Evolutionary conservation across 805 yeast genomes (phyloP).

Genomic region (Myxozyma nipponensis): DNA sequence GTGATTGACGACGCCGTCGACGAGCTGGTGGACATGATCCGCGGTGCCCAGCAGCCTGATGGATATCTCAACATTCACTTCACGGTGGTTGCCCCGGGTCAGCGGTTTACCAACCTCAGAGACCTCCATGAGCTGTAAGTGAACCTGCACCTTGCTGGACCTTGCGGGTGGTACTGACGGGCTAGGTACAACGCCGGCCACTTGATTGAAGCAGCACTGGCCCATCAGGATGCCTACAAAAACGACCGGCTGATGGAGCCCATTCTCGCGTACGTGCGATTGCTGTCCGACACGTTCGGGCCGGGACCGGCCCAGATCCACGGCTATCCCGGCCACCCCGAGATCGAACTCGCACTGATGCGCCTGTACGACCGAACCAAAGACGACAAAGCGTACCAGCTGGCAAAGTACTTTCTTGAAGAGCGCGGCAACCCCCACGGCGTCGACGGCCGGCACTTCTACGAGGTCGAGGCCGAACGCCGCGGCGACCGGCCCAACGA

Average conservation of each 20-base stretch:
- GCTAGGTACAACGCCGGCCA: slow-evolving; percentile 33
- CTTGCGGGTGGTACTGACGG: no score
- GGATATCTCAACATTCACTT: slow-evolving; percentile 33
- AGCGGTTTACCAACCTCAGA: slow-evolving; percentile 18
- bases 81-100: slow-evolving; percentile 29
- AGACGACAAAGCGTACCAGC: slow-evolving; percentile 26
- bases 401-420: slow-evolving; percentile 30
- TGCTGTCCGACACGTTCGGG: slow-evolving; percentile 28
- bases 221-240: slow-evolving; percentile 30
- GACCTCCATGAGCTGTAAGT: slow-evolving; percentile 28
- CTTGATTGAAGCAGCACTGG: slow-evolving; percentile 32
- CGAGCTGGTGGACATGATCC: slow-evolving; percentile 27
- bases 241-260: slow-evolving; percentile 24
- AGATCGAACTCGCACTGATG: slow-evolving; percentile 33
- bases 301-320: slow-evolving; percentile 22
- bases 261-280: slow-evolving; percentile 30
- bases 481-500: slow-evolving; percentile 28
- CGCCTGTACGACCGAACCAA: slow-evolving; percentile 28
- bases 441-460: no score
- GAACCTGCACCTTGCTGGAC: no score
- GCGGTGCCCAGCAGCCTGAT: slow-evolving; percentile 31
- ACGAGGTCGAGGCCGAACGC: slow-evolving; percentile 24
- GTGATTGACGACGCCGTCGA: slow-evolving; percentile 26
- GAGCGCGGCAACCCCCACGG: slow-evolving; percentile 32
- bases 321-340: slow-evolving; percentile 35